Conservation (phyloP, 495 filamentous ascomycete species). For the Jackrogersella minutella region DNA sequence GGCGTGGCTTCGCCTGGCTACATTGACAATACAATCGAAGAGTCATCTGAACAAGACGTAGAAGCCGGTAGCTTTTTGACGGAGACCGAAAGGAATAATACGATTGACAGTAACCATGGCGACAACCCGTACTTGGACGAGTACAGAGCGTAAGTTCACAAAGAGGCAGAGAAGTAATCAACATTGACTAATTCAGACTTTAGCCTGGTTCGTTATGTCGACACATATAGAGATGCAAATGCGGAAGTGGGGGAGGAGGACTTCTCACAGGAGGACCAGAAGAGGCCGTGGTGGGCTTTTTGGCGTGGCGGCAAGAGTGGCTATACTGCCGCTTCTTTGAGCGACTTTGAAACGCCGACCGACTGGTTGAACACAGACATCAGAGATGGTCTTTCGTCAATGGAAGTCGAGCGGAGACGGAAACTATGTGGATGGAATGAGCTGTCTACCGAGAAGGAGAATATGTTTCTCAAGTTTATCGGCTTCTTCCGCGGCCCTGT, state of each 20-base stretch:
- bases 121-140: conserved; percentile 47
- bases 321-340: conserved; percentile 47
- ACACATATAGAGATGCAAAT: conserved; percentile 68
- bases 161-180: neutral
- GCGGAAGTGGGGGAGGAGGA: conserved; percentile 64
- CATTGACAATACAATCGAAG: conserved; percentile 27
- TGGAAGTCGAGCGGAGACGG: conserved; percentile 71
- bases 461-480: conserved; percentile 78
- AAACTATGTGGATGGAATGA: conserved; percentile 77
- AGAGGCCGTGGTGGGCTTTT: conserved; percentile 64
- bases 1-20: conserved; percentile 17
- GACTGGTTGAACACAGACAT: conserved; percentile 79
- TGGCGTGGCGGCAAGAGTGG: conserved; percentile 53
- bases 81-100: conserved; percentile 37
- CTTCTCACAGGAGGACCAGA: conserved; percentile 52
- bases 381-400: conserved; percentile 65
- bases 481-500: conserved; percentile 82
- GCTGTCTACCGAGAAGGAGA: conserved; percentile 77
- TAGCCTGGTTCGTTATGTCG: conserved; percentile 69
- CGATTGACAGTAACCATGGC: conserved; percentile 23
- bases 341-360: conserved; percentile 56
- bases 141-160: conserved; percentile 45
- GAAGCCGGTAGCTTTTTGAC: conserved; percentile 41
- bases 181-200: neutral
- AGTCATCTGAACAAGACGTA: conserved; percentile 29